These are phyloP conservation scores for Ogataea kodamae DNA, from an alignment of 805 yeast species.

Conservation along the genomic window DNA sequence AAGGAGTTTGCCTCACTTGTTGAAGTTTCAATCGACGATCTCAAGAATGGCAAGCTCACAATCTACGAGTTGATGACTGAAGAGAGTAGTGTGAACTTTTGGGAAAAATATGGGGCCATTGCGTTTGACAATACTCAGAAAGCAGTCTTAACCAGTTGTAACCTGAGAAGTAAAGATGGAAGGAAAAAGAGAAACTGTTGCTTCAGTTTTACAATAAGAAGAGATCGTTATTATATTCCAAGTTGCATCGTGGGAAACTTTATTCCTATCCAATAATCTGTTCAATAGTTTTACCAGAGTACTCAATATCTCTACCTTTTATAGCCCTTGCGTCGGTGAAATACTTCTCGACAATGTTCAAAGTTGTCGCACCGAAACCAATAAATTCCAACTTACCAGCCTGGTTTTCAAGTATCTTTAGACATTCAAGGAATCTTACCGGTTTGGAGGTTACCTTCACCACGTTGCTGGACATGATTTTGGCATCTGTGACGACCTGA, in stretches of 20 bases:
- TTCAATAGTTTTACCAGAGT: constrained; percentile 3
- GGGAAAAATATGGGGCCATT: constrained; percentile 96
- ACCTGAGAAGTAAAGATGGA: constrained; percentile 78
- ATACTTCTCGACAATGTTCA: constrained; percentile 26
- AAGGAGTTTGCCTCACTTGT: constrained; percentile 94
- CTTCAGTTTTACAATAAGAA: constrained; percentile 87
- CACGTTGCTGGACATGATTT: constrained; percentile 27
- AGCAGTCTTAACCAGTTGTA: constrained; percentile 91
- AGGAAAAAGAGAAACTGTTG: constrained; percentile 80
- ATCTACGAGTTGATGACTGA: constrained; percentile 93
- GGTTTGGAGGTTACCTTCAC: constrained; percentile 31
- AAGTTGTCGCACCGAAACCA: constrained; percentile 31
- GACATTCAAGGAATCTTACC: constrained; percentile 32
- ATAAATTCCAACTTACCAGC: constrained; percentile 22
- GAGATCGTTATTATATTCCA: constrained; percentile 92
- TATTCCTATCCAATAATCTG: constrained; percentile 58
- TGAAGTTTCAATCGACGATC: constrained; percentile 83
- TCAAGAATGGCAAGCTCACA: constrained; percentile 88
- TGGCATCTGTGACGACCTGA: constrained; percentile 15
- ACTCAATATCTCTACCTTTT: constrained; percentile 1
- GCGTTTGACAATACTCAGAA: constrained; percentile 96
- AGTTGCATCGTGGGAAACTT: constrained; percentile 95
- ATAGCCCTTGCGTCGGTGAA: constrained; percentile 19
- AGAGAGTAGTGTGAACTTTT: constrained; percentile 92
- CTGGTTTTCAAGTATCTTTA: constrained; percentile 20